Percentiles rank a stretch among this genome's conserved stretches.
phyloP scores from a whole-genome alignment of 208 protist species.

The Trichomonas tenax region DNA sequence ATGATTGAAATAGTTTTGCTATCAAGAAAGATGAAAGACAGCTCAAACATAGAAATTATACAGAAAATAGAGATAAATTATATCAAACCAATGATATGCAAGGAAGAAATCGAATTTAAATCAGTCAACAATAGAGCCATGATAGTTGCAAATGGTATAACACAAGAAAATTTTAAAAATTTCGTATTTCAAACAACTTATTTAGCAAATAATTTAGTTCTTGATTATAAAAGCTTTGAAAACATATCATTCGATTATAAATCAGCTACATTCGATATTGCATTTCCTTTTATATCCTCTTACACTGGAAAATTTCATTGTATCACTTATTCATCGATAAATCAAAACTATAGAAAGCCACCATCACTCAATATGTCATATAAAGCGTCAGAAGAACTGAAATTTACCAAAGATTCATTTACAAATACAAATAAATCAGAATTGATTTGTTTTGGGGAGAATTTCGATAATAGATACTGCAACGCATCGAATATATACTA shows the following conservation, averaged over 20 bases:
- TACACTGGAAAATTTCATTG: background rate
- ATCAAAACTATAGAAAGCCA: background rate
- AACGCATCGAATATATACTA: background rate
- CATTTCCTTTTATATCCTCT: background rate
- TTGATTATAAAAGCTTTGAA: background rate
- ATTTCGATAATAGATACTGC: background rate
- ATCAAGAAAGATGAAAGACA: background rate
- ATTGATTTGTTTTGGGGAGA: background rate
- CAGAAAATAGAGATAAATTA: background rate
- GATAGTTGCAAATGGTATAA: background rate
- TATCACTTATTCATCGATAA: background rate
- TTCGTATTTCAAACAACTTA: background rate
- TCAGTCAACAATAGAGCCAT: background rate
- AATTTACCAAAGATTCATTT: background rate
- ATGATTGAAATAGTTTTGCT: background rate
- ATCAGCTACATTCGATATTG: background rate
- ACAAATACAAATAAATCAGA: background rate
- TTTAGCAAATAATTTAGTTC: background rate
- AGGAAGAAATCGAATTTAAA: background rate
- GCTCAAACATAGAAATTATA: background rate
- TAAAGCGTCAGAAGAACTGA: background rate
- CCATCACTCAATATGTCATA: background rate
- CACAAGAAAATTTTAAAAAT: background rate
- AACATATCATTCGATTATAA: background rate
- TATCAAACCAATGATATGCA: background rate